Base-by-base conservation (phyloP, 768 basidiomycete genomes). In the Suillus occidentalis region DNA sequence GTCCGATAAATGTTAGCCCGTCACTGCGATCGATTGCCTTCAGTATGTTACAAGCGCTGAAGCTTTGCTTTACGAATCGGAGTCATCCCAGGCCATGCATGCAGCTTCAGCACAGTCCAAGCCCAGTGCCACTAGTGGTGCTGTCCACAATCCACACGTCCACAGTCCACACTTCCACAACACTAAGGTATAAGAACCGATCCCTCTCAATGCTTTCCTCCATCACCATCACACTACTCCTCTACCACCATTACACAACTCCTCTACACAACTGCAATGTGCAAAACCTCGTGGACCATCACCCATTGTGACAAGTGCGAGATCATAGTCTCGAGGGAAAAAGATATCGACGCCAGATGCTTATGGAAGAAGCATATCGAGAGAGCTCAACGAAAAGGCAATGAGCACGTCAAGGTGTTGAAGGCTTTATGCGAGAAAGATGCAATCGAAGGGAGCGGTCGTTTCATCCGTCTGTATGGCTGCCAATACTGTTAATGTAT, bases 221-320 rank as follows among this genome's bases (percentile, higher is more conserved):
- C 2, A 9, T 9, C 13, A 39, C 10, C 8, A 7, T 37, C 1
- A 28, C 28, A 28, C 28, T 3, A 28, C 3, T 28, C 28, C 28
- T 57, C 37, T 12, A 22, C 3, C 88, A 14, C 1, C 22, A 37
- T 6, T 39, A 14, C 8, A n/a, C 20, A 6, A 39, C 10, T 4
- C 7, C 22, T 57, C 37, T 12, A 22, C 3, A 3, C n/a, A 39
- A 39, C 8, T 71, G 3, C 91, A 91, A 72, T 86, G 87, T 13
- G 87, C 87, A 71, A 84, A 89, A 73, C 83, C 88, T 3, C 72
- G 86, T 16, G 8, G 20, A 37, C 72, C 86, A 9, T 25, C 56
- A 39, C 56, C 20, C 25, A 25, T 2, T 57, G 56, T 39, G 5
- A 1, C n/a, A 39, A 39, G 0, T 57, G 56, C 37, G 5, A 9